Evolutionary conservation across 495 filamentous ascomycete species (phyloP).

Genomic region (Saxophila tyrrhenica): DNA sequence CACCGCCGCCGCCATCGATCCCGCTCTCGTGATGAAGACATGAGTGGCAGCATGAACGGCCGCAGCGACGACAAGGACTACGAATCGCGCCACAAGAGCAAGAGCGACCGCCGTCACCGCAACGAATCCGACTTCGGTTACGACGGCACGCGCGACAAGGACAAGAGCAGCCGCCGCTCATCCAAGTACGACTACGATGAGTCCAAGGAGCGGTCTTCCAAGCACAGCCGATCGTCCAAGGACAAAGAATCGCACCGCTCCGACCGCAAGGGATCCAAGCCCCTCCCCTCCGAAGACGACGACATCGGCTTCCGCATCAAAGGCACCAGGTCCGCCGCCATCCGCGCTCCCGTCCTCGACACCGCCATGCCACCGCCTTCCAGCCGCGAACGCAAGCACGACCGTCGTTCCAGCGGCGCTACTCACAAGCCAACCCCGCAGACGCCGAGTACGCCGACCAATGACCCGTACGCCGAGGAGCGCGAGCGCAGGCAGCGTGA

Average conservation of each 20-base stretch:
- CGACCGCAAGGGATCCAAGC: constrained; percentile 13
- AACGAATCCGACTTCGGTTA: constrained; percentile 14
- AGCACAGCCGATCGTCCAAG: constrained; percentile 24
- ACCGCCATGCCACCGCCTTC: constrained; percentile 13
- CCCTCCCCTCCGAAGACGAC: constrained; percentile 6
- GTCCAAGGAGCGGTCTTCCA: constrained; percentile 5
- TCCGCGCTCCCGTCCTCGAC: neutral
- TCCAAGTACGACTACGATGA: constrained; percentile 4
- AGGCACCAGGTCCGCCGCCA: constrained; percentile 19
- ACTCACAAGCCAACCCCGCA: constrained; percentile 1
- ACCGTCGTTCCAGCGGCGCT: constrained; percentile 7
- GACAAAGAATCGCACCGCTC: constrained; percentile 33
- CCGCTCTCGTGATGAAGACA: constrained; percentile 21
- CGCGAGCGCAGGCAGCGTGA: constrained; percentile 67
- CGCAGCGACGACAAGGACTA: constrained; percentile 5
- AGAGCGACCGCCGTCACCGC: constrained; percentile 18
- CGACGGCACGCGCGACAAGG: constrained; percentile 32
- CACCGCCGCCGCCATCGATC: constrained; percentile 37
- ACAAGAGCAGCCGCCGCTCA: constrained; percentile 28
- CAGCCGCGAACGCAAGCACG: constrained; percentile 6
- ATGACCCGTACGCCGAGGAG: constrained; percentile 62
- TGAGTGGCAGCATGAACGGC: constrained; percentile 6
- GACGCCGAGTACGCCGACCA: constrained; percentile 6
- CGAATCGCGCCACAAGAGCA: constrained; percentile 17
- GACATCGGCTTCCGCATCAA: constrained; percentile 30